Evolutionary conservation across 139 green algal genomes (phyloP).

Genomic region (Picochlorum sp.): DNA sequence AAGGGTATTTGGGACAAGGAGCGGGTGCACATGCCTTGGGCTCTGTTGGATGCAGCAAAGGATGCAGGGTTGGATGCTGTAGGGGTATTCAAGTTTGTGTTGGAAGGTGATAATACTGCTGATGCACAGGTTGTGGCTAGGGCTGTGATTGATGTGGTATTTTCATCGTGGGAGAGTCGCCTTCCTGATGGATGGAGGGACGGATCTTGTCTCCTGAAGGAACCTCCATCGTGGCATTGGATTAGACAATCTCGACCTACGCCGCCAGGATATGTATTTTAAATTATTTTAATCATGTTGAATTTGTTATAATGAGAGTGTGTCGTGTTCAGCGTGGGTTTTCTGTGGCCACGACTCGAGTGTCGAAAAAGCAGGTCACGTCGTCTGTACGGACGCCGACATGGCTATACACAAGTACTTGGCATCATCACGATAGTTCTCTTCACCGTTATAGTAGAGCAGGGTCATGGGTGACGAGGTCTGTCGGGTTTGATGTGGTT

Average conservation of each 20-base stretch:
- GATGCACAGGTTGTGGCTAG: conserved; percentile 32
- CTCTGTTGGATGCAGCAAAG: conserved; percentile 30
- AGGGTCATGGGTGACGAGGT: too few species aligned
- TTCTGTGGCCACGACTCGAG: too few species aligned
- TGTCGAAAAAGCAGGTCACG: too few species aligned
- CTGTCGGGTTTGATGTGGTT: conserved; percentile 10
- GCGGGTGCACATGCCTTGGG: conserved; percentile 45
- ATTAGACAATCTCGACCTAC: too few species aligned
- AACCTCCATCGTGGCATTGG: conserved; percentile 16
- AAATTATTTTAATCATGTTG: too few species aligned
- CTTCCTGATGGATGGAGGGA: background rate
- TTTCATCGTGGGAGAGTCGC: background rate
- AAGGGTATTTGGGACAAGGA: conserved; percentile 19
- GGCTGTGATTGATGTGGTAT: background rate
- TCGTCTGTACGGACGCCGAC: too few species aligned
- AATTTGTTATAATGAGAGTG: too few species aligned
- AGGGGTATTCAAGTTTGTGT: conserved; percentile 37
- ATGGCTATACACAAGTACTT: too few species aligned
- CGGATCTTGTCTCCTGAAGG: conserved; percentile 2
- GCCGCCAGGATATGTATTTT: too few species aligned
- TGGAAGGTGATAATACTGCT: conserved; percentile 52
- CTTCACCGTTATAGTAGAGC: too few species aligned
- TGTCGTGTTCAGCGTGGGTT: too few species aligned
- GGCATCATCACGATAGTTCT: too few species aligned
- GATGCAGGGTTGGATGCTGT: background rate